Base-by-base conservation (phyloP, 176 grass and related monocot genomes). In the Calamus simplicifolius region DNA sequence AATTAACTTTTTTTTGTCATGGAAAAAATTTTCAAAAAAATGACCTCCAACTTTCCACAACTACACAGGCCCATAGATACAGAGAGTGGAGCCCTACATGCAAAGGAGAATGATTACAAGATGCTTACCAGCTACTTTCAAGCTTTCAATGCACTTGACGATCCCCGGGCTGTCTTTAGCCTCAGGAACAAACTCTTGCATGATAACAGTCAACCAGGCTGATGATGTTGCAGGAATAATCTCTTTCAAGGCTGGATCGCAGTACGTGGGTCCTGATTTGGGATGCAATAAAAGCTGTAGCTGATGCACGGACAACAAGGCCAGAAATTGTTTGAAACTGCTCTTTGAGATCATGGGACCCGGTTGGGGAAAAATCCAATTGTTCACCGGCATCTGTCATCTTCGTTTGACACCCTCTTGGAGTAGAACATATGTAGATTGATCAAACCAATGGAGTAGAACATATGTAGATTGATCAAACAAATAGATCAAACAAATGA, bases 21-120 rank as follows among this genome's bases (percentile, higher is more conserved):
- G 21, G 21, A 23, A 23, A 23, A 23, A 23, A 0, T 23, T 23
- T 23, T 23, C 1, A 1, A 23, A 23, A 23, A 23, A 23, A 23
- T 23, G 1, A 23, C 21, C 21, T 23, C 21, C 21, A 23, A 23
- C 1, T 23, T 23, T 23, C 21, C 1, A 23, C 21, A 23, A 23
- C 21, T 23, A 23, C 1, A 23, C 21, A 23, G 21, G 21, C 21
- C 21, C 21, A 95, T 95, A 72, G 89, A 95, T 85, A 74, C 89
- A 55, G 85, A 89, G 61, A 89, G 85, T 50, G 89, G 89, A 51
- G 89, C 85, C 61, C 82, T 95, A 69, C 89, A 95, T 69, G 85
- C 89, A 0, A 85, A 95, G 61, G 89, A 95, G 72, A 95, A 95
- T n/a, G 89, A 88, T 54, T 95, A 95, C 69, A 95, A 95, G 68